Evolutionary conservation across 2,329 filamentous ascomycete genomes (phyloP), one percentile per base, ranked within the genome.

Genomic region (Sporothrix variecibatus): DNA sequence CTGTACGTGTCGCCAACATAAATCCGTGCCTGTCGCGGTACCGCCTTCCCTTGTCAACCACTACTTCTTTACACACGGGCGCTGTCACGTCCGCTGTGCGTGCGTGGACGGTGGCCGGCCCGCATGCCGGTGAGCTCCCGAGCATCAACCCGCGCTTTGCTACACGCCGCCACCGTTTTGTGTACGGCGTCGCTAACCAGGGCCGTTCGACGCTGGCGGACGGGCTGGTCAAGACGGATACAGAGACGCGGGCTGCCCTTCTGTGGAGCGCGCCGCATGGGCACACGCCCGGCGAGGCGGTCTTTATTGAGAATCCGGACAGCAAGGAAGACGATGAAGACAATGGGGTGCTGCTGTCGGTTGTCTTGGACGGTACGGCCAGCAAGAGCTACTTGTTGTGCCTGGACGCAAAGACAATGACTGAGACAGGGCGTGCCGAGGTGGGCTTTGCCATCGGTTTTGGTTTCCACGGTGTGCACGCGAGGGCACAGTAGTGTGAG

Each of bases 271-370:
- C 84, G 0, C 83, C 84, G 0, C 79, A 82, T 1, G 90, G 87
- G 0, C 90, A 93, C 77, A 91, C 90, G 0, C 92, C 92, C 0
- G 89, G 91, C 1, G 92, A 94, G 80, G 85, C 91, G 0, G 89
- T 94, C 43, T 94, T 93, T 75, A 84, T 94, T 1, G 82, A 86
- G 0, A 82, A 86, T 43, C 87, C 87, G 8, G 79, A 79, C 12
- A 81, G 83, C 15, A 83, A 81, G 8, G 79, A 79, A 12, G 80
- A 83, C 12, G 83, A 81, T 1, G 91, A 93, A 78, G 91, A 93
- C 77, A 89, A 90, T 72, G 90, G 90, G 0, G 86, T 90, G 0
- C 73, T 93, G 26, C 78, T 93, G 73, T 88, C 84, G 65, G 86
- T 93, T 0, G 87, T 93, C 3, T 83, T 93, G 1, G 89, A 94